Conservation (phyloP, 2,329 filamentous ascomycete genomes). For the Juglanconis sp. region DNA sequence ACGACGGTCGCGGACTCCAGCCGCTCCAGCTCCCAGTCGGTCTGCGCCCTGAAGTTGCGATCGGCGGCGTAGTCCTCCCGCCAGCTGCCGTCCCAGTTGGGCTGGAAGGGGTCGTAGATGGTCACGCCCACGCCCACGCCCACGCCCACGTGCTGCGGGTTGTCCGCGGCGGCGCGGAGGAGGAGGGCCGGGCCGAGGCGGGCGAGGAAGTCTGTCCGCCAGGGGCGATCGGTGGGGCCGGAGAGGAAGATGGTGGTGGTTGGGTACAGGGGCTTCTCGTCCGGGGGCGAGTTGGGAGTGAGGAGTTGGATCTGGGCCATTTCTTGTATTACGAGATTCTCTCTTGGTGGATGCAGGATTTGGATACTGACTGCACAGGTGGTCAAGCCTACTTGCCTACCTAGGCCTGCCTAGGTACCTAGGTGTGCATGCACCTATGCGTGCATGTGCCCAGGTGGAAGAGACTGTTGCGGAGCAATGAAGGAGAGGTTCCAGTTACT, state of each 20-base stretch:
- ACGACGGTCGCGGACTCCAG: slow-evolving; percentile 52
- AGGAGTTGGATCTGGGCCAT: slow-evolving; percentile 7
- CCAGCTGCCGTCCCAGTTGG: slow-evolving; percentile 55
- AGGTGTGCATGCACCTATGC: no score
- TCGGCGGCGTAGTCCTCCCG: slow-evolving; percentile 43
- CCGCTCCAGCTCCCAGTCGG: slow-evolving; percentile 59
- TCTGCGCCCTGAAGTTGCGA: slow-evolving; percentile 48
- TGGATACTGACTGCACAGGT: no score
- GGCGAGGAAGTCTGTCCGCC: slow-evolving; percentile 45
- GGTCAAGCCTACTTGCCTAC: no score
- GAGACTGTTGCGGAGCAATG: no score
- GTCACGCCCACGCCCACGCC: slow-evolving; percentile 33
- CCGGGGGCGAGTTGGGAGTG: slow-evolving; percentile 8
- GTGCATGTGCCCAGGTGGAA: no score
- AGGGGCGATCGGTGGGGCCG: slow-evolving; percentile 49
- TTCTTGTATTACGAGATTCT: not conserved
- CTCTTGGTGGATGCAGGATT: no score
- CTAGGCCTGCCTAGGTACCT: no score
- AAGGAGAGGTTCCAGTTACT: no score
- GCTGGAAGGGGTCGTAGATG: slow-evolving; percentile 54
- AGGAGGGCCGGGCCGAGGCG: slow-evolving; percentile 32
- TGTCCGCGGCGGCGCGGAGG: slow-evolving; percentile 27
- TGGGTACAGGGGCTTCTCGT: slow-evolving; percentile 14
- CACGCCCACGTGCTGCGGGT: no score
- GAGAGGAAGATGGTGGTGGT: slow-evolving; percentile 50